Conservation (phyloP, 768 basidiomycete genomes). For the Suillus discolor region DNA sequence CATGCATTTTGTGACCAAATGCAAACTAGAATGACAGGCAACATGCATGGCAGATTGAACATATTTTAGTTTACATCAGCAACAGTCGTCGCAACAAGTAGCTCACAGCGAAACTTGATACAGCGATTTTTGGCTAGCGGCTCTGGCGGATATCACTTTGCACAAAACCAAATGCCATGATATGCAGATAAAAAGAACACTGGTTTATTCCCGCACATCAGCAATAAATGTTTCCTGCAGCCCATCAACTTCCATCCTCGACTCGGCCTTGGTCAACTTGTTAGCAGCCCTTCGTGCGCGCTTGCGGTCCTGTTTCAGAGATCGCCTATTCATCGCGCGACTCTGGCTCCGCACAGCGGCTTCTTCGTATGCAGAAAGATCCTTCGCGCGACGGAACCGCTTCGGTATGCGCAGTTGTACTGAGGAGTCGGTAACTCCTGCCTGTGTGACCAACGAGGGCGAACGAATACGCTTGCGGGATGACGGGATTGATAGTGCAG, state of each 20-base stretch:
- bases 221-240: slow-evolving; percentile 19
- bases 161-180: background rate
- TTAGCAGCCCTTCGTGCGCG: slow-evolving; percentile 55
- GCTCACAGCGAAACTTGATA: background rate
- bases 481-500: slow-evolving; percentile 30
- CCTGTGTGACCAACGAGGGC: slow-evolving; percentile 38
- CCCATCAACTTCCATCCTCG: slow-evolving; percentile 36
- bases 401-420: slow-evolving; percentile 48
- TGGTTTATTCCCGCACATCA: slow-evolving; percentile 3
- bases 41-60: background rate
- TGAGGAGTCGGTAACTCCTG: slow-evolving; percentile 38
- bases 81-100: background rate
- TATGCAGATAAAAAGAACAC: background rate
- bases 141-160: background rate
- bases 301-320: slow-evolving; percentile 68
- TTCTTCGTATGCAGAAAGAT: slow-evolving; percentile 55
- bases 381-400: slow-evolving; percentile 59
- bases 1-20: background rate
- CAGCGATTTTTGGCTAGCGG: background rate
- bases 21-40: background rate
- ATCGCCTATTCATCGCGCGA: slow-evolving; percentile 55
- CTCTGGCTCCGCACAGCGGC: slow-evolving; percentile 50
- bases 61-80: background rate
- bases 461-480: slow-evolving; percentile 8
- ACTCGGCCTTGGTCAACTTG: slow-evolving; percentile 16